Percentiles rank a stretch among this genome's conserved stretches.
phyloP scores from a whole-genome alignment of 176 grass and related monocot genomes.

The Oryza officinalis region DNA sequence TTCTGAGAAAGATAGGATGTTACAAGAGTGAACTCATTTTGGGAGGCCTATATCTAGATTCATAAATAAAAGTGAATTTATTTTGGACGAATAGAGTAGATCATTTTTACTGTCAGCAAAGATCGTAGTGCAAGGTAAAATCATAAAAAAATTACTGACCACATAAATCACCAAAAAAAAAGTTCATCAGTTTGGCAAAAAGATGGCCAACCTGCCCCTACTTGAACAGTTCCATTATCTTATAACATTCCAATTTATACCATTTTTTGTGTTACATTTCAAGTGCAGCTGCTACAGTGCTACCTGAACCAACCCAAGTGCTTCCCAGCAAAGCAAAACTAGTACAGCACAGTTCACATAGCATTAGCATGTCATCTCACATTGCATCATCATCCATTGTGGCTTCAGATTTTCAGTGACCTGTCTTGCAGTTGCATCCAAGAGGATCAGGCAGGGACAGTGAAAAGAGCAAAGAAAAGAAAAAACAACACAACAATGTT shows the following conservation, averaged over 20 bases:
- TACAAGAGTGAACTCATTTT: too few relatives aligned
- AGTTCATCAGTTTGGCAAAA: background rate
- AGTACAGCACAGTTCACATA: background rate
- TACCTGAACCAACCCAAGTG: background rate
- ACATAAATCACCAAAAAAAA: background rate
- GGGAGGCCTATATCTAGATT: too few relatives aligned
- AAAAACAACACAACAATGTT: background rate
- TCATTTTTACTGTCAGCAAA: background rate
- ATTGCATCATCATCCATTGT: constrained; percentile 29
- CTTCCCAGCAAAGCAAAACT: background rate
- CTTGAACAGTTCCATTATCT: background rate
- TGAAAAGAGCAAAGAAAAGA: background rate
- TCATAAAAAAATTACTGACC: background rate
- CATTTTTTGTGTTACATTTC: background rate
- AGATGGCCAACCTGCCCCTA: background rate
- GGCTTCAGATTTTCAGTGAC: constrained; percentile 10
- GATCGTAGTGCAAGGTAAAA: background rate
- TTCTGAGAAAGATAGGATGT: too few relatives aligned
- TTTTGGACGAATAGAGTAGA: too few relatives aligned
- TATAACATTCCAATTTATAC: background rate
- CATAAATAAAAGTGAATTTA: too few relatives aligned
- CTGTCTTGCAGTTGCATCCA: constrained; percentile 5
- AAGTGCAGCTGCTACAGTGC: background rate
- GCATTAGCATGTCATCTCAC: background rate
- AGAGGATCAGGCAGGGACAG: background rate